These are phyloP conservation scores for Bromus sterilis DNA, from an alignment of 176 grass and related monocot species.

Conservation along the genomic window DNA sequence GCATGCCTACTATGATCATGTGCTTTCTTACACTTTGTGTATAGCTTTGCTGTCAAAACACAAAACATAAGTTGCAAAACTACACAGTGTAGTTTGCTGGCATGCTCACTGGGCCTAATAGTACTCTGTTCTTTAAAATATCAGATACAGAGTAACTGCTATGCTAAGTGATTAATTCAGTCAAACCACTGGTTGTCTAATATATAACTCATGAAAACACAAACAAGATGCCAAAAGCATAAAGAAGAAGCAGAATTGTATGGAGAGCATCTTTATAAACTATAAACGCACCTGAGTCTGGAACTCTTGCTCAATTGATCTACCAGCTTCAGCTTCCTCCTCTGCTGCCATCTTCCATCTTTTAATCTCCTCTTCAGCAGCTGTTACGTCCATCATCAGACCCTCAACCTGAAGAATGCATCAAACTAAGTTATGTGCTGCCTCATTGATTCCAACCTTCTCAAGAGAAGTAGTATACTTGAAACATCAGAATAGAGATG, in stretches of 20 bases:
- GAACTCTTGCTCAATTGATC: conserved; percentile 81
- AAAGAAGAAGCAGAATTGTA: neutral
- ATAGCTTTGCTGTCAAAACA: neutral
- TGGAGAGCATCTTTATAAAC: conserved; percentile 4
- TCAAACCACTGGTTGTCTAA: neutral
- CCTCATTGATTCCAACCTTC: neutral
- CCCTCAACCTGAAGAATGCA: conserved; percentile 77
- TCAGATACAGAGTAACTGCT: neutral
- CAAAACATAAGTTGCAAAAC: neutral
- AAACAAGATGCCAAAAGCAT: neutral
- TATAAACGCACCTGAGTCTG: conserved; percentile 51
- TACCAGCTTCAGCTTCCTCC: conserved; percentile 86
- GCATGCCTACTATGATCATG: neutral
- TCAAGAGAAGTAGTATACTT: neutral
- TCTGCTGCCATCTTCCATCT: conserved; percentile 97
- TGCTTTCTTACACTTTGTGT: neutral
- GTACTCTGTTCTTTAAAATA: conserved; percentile 8
- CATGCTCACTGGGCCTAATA: neutral
- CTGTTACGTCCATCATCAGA: conserved; percentile 86
- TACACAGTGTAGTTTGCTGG: neutral
- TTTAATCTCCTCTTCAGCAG: conserved; percentile 94
- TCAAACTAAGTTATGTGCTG: neutral
- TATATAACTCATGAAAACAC: neutral
- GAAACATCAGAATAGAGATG: neutral
- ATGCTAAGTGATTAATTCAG: neutral